Conservation (phyloP, 306 rosid species). For the Trifolium dubium region DNA sequence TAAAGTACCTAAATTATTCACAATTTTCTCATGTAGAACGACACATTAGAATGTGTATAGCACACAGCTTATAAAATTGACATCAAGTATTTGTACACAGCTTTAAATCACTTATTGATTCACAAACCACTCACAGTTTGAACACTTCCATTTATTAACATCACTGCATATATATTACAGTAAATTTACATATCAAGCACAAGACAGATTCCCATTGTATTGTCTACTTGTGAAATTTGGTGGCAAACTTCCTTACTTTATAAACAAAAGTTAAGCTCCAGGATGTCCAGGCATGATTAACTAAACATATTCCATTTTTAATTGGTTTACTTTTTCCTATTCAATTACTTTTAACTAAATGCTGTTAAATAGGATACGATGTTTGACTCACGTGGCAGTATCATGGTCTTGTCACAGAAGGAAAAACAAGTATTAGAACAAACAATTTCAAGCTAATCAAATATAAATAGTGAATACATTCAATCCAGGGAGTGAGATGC, state of each 20-base stretch:
- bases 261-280: too few species aligned
- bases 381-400: neutral
- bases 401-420: constrained; percentile 3
- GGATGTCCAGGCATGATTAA: too few species aligned
- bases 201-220: neutral
- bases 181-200: constrained; percentile 3
- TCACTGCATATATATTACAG: too few species aligned
- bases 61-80: neutral
- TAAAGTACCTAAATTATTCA: neutral
- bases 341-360: neutral
- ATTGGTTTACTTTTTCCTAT: constrained; percentile 6
- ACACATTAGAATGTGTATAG: neutral
- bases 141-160: neutral
- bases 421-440: neutral
- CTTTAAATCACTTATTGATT: neutral
- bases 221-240: neutral
- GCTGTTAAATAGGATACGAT: neutral
- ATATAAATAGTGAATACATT: neutral
- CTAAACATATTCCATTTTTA: neutral
- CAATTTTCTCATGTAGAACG: neutral
- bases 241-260: too few species aligned
- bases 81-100: neutral
- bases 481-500: neutral
- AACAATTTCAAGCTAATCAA: constrained; percentile 1
- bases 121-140: neutral